Percentiles rank a stretch among this genome's conserved stretches.
phyloP scores from a whole-genome alignment of 208 protist species.

The Angomonas ambiguus region DNA sequence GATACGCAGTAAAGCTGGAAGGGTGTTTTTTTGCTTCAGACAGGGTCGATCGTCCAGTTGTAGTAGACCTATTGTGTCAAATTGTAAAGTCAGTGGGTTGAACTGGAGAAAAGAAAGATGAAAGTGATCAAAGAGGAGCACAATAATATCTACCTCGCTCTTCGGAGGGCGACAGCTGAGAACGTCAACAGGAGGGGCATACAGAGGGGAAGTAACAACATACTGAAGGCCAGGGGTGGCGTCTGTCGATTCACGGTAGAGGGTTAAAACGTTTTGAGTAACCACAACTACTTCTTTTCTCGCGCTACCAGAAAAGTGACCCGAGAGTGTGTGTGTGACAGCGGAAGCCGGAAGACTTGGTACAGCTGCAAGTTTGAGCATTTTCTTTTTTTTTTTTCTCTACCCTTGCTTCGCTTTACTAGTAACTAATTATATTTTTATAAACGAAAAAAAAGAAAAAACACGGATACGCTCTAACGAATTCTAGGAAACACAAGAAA shows the following conservation, averaged over 20 bases:
- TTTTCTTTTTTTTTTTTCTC: conserved; percentile 17
- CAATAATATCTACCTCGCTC: conserved; percentile 52
- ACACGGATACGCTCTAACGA: not conserved
- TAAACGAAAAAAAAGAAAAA: not conserved
- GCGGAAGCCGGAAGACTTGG: conserved; percentile 66
- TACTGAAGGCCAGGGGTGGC: conserved; percentile 16
- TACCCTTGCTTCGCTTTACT: not conserved
- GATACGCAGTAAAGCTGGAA: conserved; percentile 67
- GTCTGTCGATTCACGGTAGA: conserved; percentile 32
- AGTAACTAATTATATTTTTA: no score
- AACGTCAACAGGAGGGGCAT: conserved; percentile 58
- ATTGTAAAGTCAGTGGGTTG: conserved; percentile 44
- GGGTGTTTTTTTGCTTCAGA: conserved; percentile 28
- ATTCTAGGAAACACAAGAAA: not conserved
- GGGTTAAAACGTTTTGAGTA: conserved; percentile 59
- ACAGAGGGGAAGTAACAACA: conserved; percentile 43
- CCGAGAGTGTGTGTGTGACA: conserved; percentile 73
- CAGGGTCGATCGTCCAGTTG: conserved; percentile 67
- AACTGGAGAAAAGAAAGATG: conserved; percentile 80
- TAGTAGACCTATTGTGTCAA: conserved; percentile 72
- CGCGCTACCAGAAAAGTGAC: conserved; percentile 43
- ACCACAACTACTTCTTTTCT: conserved; percentile 59
- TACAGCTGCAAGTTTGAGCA: conserved; percentile 70
- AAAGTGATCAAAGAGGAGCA: conserved; percentile 77
- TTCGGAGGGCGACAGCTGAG: conserved; percentile 48